A percentile compares a stretch with the other conserved stretches of the same genome.
phyloP scores from a whole-genome alignment of 1,284 basidiomycete genomes.

The Athelia sp. region DNA sequence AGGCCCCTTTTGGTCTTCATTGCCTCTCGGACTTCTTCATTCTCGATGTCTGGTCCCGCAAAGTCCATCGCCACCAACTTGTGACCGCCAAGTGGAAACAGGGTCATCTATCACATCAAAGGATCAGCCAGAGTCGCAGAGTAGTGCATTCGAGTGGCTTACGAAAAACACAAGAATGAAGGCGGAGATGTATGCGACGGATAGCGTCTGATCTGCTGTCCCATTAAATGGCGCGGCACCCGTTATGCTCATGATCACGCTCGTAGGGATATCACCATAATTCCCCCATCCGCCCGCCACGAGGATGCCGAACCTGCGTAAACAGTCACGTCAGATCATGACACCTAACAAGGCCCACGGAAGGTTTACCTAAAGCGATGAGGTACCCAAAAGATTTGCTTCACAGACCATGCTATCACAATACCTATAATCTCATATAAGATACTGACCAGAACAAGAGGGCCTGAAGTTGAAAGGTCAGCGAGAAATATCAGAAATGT shows the following conservation, averaged over 20 bases:
- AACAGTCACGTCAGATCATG: no score
- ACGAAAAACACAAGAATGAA: conserved; percentile 42
- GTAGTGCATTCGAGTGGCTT: conserved; percentile 9
- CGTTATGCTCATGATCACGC: conserved; percentile 54
- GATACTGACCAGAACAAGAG: conserved; percentile 47
- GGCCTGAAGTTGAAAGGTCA: conserved; percentile 30
- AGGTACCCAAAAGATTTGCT: conserved; percentile 74
- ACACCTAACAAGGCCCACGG: no score
- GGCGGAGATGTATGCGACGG: conserved; percentile 56
- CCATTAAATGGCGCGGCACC: conserved; percentile 49
- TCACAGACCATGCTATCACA: conserved; percentile 49
- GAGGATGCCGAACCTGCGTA: conserved; percentile 53
- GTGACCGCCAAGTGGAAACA: conserved; percentile 58
- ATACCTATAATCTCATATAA: conserved; percentile 52
- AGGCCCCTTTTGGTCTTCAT: conserved; percentile 23
- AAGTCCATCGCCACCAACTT: conserved; percentile 54
- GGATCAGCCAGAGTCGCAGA: background rate
- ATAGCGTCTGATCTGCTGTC: conserved; percentile 44
- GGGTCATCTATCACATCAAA: conserved; percentile 40
- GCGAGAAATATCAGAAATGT: background rate
- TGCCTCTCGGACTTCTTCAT: conserved; percentile 43
- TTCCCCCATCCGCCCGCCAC: conserved; percentile 65
- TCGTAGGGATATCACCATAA: conserved; percentile 46
- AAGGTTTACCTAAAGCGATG: conserved; percentile 53
- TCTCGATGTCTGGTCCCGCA: conserved; percentile 54